phyloP scores from a whole-genome alignment of 306 rosid genomes.

The Cucumis hystrix region DNA sequence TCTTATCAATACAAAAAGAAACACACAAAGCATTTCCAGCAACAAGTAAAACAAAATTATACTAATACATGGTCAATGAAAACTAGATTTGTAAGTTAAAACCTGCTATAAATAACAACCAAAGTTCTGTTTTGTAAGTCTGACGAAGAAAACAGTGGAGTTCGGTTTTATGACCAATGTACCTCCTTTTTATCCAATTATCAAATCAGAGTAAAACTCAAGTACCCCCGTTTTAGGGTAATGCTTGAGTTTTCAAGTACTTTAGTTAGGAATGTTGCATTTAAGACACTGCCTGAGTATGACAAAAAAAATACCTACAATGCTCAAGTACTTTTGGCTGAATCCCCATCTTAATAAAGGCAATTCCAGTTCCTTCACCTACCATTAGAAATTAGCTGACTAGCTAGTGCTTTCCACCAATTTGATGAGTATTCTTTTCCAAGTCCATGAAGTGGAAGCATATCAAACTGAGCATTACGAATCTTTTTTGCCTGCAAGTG shows the following conservation, averaged over 20 bases:
- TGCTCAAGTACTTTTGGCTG: not conserved
- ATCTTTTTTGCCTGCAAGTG: constrained; percentile 55
- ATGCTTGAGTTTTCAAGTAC: too few species aligned
- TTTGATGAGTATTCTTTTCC: constrained; percentile 62
- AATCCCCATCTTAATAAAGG: not conserved
- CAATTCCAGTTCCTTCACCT: constrained; percentile 9
- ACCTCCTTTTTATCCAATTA: not conserved
- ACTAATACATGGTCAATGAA: not conserved
- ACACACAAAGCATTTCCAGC: not conserved
- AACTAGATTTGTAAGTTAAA: not conserved
- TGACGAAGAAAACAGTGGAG: not conserved
- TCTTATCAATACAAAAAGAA: not conserved
- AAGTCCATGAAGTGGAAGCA: constrained; percentile 87
- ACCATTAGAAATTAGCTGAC: constrained; percentile 57
- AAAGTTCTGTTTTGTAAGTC: not conserved
- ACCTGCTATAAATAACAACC: not conserved
- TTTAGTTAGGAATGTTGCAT: not conserved
- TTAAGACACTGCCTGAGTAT: not conserved
- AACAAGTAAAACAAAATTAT: not conserved
- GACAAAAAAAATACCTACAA: not conserved
- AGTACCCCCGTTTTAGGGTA: too few species aligned
- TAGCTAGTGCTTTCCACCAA: constrained; percentile 93
- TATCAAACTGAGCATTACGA: constrained; percentile 49
- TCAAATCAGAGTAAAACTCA: not conserved
- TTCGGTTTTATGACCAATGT: not conserved